Evolutionary conservation across 106 monocot species (phyloP).

Genomic region (Gastrodia elata): DNA sequence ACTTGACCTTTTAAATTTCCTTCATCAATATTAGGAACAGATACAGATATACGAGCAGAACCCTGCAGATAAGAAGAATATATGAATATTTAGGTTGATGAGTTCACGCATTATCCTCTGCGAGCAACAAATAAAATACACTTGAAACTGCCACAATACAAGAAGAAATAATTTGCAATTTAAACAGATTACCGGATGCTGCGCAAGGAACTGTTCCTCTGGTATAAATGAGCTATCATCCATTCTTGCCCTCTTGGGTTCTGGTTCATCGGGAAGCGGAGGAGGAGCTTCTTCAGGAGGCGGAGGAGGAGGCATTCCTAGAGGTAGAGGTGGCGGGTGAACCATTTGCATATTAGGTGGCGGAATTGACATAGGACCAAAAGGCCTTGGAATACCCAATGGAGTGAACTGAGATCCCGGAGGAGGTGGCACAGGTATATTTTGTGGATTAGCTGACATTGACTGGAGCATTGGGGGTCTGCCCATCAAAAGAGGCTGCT

Average conservation of each 20-base stretch:
- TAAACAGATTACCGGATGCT: slow-evolving; percentile 64
- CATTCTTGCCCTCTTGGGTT: slow-evolving; percentile 82
- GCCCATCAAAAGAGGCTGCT: slow-evolving; percentile 38
- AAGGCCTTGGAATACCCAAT: slow-evolving; percentile 30
- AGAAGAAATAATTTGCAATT: background rate
- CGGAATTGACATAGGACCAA: slow-evolving; percentile 41
- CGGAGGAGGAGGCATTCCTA: slow-evolving; percentile 72
- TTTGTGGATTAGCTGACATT: slow-evolving; percentile 38
- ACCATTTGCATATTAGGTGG: slow-evolving; percentile 42
- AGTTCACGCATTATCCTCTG: background rate
- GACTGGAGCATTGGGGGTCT: slow-evolving; percentile 30
- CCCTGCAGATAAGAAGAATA: slow-evolving; percentile 44
- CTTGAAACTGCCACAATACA: background rate
- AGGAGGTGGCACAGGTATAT: slow-evolving; percentile 58
- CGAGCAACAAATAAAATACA: background rate
- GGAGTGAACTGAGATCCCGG: slow-evolving; percentile 62
- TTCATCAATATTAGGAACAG: slow-evolving; percentile 92
- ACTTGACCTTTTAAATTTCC: slow-evolving; percentile 87
- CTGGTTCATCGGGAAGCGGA: slow-evolving; percentile 93
- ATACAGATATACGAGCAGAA: slow-evolving; percentile 59
- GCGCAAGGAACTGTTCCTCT: slow-evolving; percentile 88
- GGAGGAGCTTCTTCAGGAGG: slow-evolving; percentile 90
- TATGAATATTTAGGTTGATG: background rate
- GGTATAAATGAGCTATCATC: slow-evolving; percentile 80
- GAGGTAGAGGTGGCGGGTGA: slow-evolving; percentile 41